Conservation (phyloP, 768 basidiomycete genomes). For the Dentipellis sp. region DNA sequence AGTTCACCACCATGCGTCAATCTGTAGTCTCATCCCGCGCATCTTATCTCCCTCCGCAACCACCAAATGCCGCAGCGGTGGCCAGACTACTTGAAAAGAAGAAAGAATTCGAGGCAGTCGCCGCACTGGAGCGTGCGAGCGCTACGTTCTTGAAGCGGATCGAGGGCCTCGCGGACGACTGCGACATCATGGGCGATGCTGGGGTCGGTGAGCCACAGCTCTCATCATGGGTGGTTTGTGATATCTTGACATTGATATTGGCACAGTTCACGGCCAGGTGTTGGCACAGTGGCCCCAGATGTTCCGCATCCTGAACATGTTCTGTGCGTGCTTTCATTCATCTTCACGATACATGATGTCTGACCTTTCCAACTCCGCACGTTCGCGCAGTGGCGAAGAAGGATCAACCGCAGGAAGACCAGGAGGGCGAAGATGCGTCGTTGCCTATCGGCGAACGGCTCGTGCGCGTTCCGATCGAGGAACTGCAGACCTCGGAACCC, state of each 20-base stretch:
- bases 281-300: conserved; percentile 77
- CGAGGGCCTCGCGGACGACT: conserved; percentile 60
- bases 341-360: neutral
- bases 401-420: conserved; percentile 21
- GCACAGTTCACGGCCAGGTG: conserved; percentile 64
- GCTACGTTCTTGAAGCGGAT: conserved; percentile 57
- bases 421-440: conserved; percentile 14
- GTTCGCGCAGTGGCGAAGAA: conserved; percentile 38
- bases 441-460: conserved; percentile 45
- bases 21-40: conserved; percentile 43
- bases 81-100: conserved; percentile 67
- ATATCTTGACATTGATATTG: neutral
- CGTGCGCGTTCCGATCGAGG: conserved; percentile 68
- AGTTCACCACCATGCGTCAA: conserved; percentile 35
- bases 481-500: conserved; percentile 31
- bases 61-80: conserved; percentile 36
- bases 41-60: conserved; percentile 35
- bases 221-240: neutral
- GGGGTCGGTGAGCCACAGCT: conserved; percentile 42
- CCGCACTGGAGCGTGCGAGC: conserved; percentile 59
- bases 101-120: conserved; percentile 71
- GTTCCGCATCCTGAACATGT: conserved; percentile 66
- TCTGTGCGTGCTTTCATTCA: conserved; percentile 36
- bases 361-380: neutral
- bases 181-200: conserved; percentile 69